These are phyloP conservation scores for Heliosperma pusillum DNA, from an alignment of 148 eudicot genomes.

Conservation along the genomic window DNA sequence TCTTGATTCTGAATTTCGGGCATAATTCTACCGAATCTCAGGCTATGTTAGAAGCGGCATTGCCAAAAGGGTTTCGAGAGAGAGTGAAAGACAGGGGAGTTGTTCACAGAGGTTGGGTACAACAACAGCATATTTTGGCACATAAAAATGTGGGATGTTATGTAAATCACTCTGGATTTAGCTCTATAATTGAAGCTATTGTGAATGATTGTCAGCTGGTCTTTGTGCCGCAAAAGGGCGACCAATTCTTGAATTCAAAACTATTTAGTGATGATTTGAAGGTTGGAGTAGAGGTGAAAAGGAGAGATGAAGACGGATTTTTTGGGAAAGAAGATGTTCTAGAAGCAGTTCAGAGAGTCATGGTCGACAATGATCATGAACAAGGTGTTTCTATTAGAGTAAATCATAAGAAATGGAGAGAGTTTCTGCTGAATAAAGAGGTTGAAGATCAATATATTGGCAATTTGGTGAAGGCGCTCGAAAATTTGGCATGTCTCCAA, in stretches of 20 bases:
- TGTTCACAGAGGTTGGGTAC: constrained; percentile 51
- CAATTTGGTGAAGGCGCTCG: constrained; percentile 31
- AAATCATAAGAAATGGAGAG: constrained; percentile 40
- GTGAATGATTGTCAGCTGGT: constrained; percentile 49
- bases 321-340: constrained; percentile 43
- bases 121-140: constrained; percentile 44
- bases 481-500: constrained; percentile 22
- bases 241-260: constrained; percentile 43
- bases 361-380: constrained; percentile 32
- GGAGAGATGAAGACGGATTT: constrained; percentile 54
- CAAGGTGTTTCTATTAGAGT: constrained; percentile 23
- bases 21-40: neutral
- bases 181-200: constrained; percentile 48
- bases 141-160: constrained; percentile 51
- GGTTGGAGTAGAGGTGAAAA: constrained; percentile 51
- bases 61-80: constrained; percentile 41
- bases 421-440: constrained; percentile 30
- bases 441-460: constrained; percentile 32
- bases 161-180: constrained; percentile 43
- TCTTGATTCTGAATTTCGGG: constrained; percentile 45
- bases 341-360: constrained; percentile 34
- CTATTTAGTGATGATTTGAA: constrained; percentile 33
- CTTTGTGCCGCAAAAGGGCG: constrained; percentile 43
- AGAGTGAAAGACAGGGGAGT: constrained; percentile 37
- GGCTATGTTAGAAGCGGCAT: constrained; percentile 27